Percentiles rank a stretch among this genome's conserved stretches.
phyloP scores from a whole-genome alignment of 345 rosid genomes.

The Bruguiera sexangula region DNA sequence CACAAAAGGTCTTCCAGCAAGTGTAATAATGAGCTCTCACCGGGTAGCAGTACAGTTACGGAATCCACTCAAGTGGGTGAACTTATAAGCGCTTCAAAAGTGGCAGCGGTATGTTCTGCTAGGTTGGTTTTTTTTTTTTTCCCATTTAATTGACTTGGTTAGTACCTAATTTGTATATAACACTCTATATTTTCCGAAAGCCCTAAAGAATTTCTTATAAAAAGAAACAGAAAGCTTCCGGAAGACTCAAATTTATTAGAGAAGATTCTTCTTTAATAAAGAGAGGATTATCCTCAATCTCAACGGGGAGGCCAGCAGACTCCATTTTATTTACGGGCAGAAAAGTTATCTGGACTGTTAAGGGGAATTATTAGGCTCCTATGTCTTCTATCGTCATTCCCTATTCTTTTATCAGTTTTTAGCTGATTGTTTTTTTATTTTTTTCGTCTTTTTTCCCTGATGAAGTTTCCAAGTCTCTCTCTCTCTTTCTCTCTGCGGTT shows the following conservation, averaged over 20 bases:
- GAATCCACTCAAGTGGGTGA: conserved; percentile 71
- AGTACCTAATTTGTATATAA: no score
- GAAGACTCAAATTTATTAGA: neutral
- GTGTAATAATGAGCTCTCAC: conserved; percentile 73
- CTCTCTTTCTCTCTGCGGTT: no score
- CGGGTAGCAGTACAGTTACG: conserved; percentile 55
- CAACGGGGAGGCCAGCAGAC: neutral
- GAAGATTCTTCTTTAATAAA: neutral
- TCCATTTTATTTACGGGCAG: no score
- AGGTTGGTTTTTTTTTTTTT: neutral
- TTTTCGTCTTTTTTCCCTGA: no score
- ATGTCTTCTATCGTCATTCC: no score
- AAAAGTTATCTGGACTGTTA: no score
- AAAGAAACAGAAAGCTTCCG: neutral
- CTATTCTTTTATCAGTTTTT: no score
- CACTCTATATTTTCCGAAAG: neutral
- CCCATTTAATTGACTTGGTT: neutral
- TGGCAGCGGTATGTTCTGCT: conserved; percentile 35
- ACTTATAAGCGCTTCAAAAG: conserved; percentile 43
- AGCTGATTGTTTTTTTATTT: no score
- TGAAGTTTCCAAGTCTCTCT: no score
- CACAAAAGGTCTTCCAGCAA: conserved; percentile 75
- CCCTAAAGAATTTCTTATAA: neutral
- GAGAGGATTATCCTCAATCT: neutral
- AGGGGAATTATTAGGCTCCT: no score